Evolutionary conservation across 345 rosid genomes (phyloP).

Genomic region (Camelina sativa): DNA sequence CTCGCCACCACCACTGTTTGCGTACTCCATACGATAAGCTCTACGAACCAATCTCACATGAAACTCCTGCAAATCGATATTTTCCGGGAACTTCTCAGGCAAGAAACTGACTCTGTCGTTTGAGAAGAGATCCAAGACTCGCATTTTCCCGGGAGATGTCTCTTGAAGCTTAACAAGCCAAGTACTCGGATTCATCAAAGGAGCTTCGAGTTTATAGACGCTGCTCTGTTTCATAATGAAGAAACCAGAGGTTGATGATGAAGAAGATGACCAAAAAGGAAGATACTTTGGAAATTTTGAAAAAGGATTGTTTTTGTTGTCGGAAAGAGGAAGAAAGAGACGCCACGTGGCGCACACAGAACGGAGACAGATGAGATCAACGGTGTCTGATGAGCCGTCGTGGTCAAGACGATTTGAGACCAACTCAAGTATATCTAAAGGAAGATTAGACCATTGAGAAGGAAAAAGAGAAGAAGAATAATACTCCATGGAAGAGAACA

Average conservation of each 20-base stretch:
- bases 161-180: constrained; percentile 39
- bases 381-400: constrained; percentile 29
- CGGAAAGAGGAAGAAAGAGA: constrained; percentile 19
- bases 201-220: constrained; percentile 27
- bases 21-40: constrained; percentile 36
- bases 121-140: constrained; percentile 44
- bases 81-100: constrained; percentile 16
- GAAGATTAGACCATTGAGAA: constrained; percentile 40
- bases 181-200: background rate
- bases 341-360: constrained; percentile 45
- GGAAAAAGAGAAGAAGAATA: constrained; percentile 18
- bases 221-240: constrained; percentile 36
- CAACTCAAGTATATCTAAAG: constrained; percentile 35
- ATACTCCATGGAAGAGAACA: constrained; percentile 28
- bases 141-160: constrained; percentile 38
- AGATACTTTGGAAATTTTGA: constrained; percentile 18
- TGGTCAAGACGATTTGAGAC: constrained; percentile 16
- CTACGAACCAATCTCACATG: constrained; percentile 33
- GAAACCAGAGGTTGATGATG: constrained; percentile 30
- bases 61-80: constrained; percentile 18
- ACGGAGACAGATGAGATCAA: constrained; percentile 35
- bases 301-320: constrained; percentile 10
- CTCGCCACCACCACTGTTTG: constrained; percentile 30
- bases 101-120: constrained; percentile 31
- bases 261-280: constrained; percentile 42